Conservation (phyloP, 306 rosid genomes). For the Quercus glauca region DNA sequence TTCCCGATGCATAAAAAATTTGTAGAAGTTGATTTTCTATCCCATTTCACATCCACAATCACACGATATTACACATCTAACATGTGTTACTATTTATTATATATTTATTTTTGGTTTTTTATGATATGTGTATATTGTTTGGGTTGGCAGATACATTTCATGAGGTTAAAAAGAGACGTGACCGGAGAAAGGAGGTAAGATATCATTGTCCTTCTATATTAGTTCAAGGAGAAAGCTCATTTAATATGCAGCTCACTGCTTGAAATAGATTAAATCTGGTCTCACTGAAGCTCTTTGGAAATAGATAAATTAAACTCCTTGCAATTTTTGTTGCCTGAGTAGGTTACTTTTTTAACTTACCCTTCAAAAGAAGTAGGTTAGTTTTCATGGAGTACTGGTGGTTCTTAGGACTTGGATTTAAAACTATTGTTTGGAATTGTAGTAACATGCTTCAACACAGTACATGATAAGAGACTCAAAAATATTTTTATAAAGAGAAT, state of each 20-base stretch:
- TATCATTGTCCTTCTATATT: not conserved
- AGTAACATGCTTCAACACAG: not conserved
- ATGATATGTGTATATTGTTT: conserved; percentile 5
- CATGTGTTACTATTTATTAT: not conserved
- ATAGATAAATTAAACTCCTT: not conserved
- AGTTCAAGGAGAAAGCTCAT: not conserved
- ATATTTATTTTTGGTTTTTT: not conserved
- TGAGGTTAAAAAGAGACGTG: conserved; percentile 66
- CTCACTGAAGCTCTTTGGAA: not conserved
- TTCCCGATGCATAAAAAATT: too few species aligned
- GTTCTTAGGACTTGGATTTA: not conserved
- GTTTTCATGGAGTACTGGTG: not conserved
- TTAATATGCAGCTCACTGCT: not conserved
- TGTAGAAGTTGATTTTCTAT: too few species aligned
- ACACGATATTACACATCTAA: too few species aligned
- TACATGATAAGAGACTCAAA: not conserved
- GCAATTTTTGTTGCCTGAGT: not conserved
- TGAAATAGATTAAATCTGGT: not conserved
- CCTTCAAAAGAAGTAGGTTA: not conserved
- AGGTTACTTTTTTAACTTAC: not conserved
- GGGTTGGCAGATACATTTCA: conserved; percentile 77
- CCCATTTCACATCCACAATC: too few species aligned
- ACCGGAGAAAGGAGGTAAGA: conserved; percentile 73
- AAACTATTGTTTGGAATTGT: not conserved
- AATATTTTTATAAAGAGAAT: not conserved